Percentiles rank a stretch among this genome's conserved stretches.
Conservation (phyloP, 2,329 filamentous ascomycete genomes). For the Ceratocystis eucalypticola region DNA sequence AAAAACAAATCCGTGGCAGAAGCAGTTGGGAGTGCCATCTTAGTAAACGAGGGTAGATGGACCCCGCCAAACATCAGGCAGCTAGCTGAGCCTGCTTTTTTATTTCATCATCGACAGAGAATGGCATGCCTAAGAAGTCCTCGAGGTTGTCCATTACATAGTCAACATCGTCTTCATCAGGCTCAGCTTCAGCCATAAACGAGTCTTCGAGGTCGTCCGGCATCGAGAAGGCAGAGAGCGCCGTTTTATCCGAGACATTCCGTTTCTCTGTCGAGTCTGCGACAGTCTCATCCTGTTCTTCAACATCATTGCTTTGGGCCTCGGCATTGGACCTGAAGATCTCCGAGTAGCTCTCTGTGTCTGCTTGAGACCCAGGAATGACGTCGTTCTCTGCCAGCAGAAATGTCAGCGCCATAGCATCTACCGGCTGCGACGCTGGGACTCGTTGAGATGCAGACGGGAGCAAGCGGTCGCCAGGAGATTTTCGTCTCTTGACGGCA, state of each 20-base stretch:
- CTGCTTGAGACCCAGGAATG: conserved; percentile 15
- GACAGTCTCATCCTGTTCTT: conserved; percentile 12
- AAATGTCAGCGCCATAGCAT: conserved; percentile 39
- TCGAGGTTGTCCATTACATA: conserved; percentile 34
- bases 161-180: conserved; percentile 31
- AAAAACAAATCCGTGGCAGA: background rate
- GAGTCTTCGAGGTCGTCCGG: conserved; percentile 5
- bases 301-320: conserved; percentile 6
- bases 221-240: background rate
- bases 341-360: conserved; percentile 14
- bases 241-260: background rate
- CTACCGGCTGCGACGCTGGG: conserved; percentile 29
- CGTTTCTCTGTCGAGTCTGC: conserved; percentile 12
- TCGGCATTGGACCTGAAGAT: conserved; percentile 6
- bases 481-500: conserved; percentile 10
- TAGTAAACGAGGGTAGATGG: no score
- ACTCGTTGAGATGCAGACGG: conserved; percentile 33
- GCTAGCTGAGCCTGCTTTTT: conserved; percentile 18
- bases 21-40: no score
- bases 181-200: conserved; percentile 25
- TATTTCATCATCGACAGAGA: conserved; percentile 27
- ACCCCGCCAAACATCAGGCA: background rate
- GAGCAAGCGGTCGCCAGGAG: conserved; percentile 24
- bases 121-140: conserved; percentile 31
- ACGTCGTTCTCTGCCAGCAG: conserved; percentile 30